Evolutionary conservation across 2,329 filamentous ascomycete genomes (phyloP), one percentile per base, ranked within the genome.

Genomic region (Esteya vermicola): DNA sequence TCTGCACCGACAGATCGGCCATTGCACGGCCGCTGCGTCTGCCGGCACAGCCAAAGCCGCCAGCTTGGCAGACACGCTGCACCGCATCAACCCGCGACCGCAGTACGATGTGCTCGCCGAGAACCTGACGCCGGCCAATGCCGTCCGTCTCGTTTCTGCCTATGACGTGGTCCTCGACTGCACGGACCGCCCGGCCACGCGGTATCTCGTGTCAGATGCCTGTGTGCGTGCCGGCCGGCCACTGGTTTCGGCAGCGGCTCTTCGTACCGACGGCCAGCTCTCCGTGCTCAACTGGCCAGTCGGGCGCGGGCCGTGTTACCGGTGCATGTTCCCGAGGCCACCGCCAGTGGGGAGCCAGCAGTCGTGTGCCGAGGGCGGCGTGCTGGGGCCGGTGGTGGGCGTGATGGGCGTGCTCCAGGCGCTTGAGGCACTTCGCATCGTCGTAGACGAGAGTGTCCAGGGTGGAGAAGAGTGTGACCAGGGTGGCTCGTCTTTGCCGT

Each of bases 141-240:
- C 85, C 1, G 60, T 75, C 7, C 57, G 65, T 0, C 75, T 85
- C 31, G 73, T 93, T 41, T 60, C 65, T 0, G 51, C 64, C 4
- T 96, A 93, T 54, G 85, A 94, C 51, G 50, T 95, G 1, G 75
- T 96, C 2, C 75, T 98, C 12, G 91, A 98, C 58, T 98, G 91
- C 57, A 96, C 89, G 9, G 91, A 98, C 58, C 86, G 89, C 48
- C 89, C 91, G 0, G 81, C 84, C 2, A 84, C 85, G 0, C 82
- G 91, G 33, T 96, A 98, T 56, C 72, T 96, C 34, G 84, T 96
- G 47, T 94, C 85, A 0, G 91, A 98, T 54, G 74, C 82, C 14
- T 93, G 85, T 50, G 81, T 95, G 9, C 65, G 94, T 4, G 67
- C 88, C 1, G 62, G 69, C 3, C 91, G 85, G 52, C 78, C 85